Conservation (phyloP, 345 rosid genomes). For the Brassica rapa region DNA sequence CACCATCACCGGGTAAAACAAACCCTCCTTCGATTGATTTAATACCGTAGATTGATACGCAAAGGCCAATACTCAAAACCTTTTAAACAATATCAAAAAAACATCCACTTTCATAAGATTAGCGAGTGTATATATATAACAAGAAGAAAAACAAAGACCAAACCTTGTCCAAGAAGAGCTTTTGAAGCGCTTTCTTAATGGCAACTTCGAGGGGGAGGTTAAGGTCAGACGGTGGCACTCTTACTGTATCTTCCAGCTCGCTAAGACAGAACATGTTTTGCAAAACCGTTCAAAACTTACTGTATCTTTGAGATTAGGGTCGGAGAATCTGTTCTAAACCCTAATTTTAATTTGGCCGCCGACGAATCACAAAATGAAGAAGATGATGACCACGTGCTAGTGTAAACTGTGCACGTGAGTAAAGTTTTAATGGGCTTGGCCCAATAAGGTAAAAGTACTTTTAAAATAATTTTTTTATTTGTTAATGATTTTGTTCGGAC, state of each 20-base stretch:
- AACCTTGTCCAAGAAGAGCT: constrained; percentile 82
- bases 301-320: too few relatives aligned
- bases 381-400: not conserved
- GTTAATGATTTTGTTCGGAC: not conserved
- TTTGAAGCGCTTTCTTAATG: constrained; percentile 59
- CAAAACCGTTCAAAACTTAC: not conserved
- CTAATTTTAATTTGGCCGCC: not conserved
- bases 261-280: constrained; percentile 71
- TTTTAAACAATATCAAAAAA: constrained; percentile 28
- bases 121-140: not conserved
- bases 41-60: constrained; percentile 73
- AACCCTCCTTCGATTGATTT: constrained; percentile 64
- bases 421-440: not conserved
- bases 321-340: not conserved
- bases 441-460: not conserved
- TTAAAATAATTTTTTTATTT: not conserved
- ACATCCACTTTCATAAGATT: not conserved
- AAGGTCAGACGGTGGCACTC: constrained; percentile 76
- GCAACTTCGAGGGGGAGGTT: constrained; percentile 67
- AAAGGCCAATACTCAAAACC: constrained; percentile 83
- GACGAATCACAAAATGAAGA: not conserved
- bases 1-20: constrained; percentile 81
- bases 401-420: not conserved
- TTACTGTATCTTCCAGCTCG: constrained; percentile 70
- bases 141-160: not conserved